Conservation (phyloP, 768 basidiomycete genomes). For the Tricholoma furcatifolium region DNA sequence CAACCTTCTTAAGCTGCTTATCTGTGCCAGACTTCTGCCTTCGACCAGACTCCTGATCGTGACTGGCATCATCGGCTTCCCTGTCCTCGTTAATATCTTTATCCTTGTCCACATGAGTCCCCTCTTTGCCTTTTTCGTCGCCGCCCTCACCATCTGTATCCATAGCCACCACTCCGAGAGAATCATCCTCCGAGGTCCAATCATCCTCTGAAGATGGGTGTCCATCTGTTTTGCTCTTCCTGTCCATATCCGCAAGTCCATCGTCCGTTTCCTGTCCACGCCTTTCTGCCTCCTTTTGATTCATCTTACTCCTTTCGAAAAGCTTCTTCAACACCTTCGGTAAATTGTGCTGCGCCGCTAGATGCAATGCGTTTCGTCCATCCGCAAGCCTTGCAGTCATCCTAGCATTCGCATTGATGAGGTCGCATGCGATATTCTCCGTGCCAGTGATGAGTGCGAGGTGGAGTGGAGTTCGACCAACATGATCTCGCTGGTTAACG, state of each 20-base stretch:
- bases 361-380: slow-evolving; percentile 53
- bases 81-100: slow-evolving; percentile 22
- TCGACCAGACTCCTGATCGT: slow-evolving; percentile 7
- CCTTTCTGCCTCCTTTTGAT: slow-evolving; percentile 28
- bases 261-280: slow-evolving; percentile 20
- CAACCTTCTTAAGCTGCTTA: slow-evolving; percentile 16
- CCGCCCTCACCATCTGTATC: slow-evolving; percentile 27
- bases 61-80: slow-evolving; percentile 13
- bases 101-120: slow-evolving; percentile 27
- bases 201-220: slow-evolving; percentile 47
- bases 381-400: slow-evolving; percentile 58
- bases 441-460: slow-evolving; percentile 50
- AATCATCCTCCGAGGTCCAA: slow-evolving; percentile 46
- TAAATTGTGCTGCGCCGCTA: slow-evolving; percentile 51
- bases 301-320: slow-evolving; percentile 45
- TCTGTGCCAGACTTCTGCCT: too few relatives aligned
- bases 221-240: slow-evolving; percentile 10
- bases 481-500: slow-evolving; percentile 56
- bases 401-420: slow-evolving; percentile 55
- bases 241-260: not conserved
- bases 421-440: slow-evolving; percentile 43
- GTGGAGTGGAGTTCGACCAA: slow-evolving; percentile 61
- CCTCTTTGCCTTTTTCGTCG: slow-evolving; percentile 25
- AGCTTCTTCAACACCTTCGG: slow-evolving; percentile 45
- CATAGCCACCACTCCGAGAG: slow-evolving; percentile 20